phyloP scores from a whole-genome alignment of 2,329 filamentous ascomycete species.

The Aspergillus hiratsukae region DNA sequence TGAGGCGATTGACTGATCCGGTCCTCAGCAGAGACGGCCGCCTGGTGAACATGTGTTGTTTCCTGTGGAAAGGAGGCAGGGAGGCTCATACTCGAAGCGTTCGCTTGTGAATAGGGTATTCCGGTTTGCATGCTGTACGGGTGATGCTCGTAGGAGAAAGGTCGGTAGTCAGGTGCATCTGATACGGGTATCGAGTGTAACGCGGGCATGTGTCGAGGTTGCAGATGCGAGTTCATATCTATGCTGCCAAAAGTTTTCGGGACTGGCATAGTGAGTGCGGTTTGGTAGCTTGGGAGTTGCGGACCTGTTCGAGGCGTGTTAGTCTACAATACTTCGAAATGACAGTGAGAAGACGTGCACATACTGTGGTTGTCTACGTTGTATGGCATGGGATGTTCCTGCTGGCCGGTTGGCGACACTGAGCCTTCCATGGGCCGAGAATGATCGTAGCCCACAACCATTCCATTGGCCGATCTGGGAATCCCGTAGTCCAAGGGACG shows the following conservation, averaged over 20 bases:
- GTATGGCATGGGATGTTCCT: constrained; percentile 23
- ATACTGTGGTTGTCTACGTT: constrained; percentile 26
- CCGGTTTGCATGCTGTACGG: constrained; percentile 24
- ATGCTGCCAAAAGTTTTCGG: constrained; percentile 22
- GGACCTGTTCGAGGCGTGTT: constrained; percentile 16
- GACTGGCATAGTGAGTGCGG: constrained; percentile 23
- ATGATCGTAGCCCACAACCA: constrained; percentile 27
- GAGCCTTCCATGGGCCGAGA: constrained; percentile 28
- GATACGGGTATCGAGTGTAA: constrained; percentile 31
- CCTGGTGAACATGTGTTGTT: constrained; percentile 15
- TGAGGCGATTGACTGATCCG: constrained; percentile 21
- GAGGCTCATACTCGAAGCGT: constrained; percentile 33
- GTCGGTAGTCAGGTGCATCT: constrained; percentile 32
- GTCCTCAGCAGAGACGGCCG: constrained; percentile 16
- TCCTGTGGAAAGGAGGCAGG: constrained; percentile 32
- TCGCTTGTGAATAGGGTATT: constrained; percentile 30
- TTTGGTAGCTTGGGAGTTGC: constrained; percentile 26
- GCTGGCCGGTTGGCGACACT: constrained; percentile 30
- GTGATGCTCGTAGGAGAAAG: constrained; percentile 26
- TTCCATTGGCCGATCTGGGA: constrained; percentile 19
- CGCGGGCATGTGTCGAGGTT: constrained; percentile 23
- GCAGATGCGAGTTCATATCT: constrained; percentile 25
- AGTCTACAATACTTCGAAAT: background rate
- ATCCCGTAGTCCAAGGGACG: constrained; percentile 28
- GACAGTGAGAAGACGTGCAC: constrained; percentile 1